These are phyloP conservation scores for Centaurea solstitialis DNA, from an alignment of 129 eudicot species.

Conservation along the genomic window DNA sequence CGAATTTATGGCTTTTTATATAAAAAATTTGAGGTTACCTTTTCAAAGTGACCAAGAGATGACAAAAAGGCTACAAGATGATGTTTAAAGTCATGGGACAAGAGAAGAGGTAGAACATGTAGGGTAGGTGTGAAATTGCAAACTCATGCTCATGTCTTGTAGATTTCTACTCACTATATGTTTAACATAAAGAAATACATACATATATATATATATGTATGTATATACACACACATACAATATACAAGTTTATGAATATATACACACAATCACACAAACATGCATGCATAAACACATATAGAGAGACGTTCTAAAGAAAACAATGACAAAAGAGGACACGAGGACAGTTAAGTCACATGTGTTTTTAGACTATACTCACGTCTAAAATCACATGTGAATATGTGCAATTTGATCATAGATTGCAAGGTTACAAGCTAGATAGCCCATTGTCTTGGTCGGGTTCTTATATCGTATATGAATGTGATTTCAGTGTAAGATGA, in stretches of 20 bases:
- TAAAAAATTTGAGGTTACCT: background rate
- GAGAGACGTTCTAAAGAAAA: too few species aligned
- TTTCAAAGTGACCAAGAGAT: slow-evolving; percentile 31
- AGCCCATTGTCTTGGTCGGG: too few species aligned
- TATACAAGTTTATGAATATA: too few species aligned
- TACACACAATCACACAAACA: too few species aligned
- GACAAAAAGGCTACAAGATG: slow-evolving; percentile 15
- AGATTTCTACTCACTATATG: background rate
- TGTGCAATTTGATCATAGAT: too few species aligned
- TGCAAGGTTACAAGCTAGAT: too few species aligned
- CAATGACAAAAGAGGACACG: background rate
- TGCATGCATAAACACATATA: background rate
- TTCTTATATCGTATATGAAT: too few species aligned
- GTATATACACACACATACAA: background rate
- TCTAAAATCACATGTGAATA: background rate
- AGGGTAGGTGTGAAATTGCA: slow-evolving; percentile 13
- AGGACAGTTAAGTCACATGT: too few species aligned
- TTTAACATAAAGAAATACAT: background rate
- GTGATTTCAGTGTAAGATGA: too few species aligned
- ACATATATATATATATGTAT: too few species aligned
- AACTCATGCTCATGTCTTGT: slow-evolving; percentile 24
- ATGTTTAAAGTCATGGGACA: slow-evolving; percentile 2
- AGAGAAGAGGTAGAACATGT: slow-evolving; percentile 21
- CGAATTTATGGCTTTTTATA: background rate
- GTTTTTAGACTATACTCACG: background rate